Conservation (phyloP, 2,329 filamentous ascomycete genomes). For the Penicillium sp. region DNA sequence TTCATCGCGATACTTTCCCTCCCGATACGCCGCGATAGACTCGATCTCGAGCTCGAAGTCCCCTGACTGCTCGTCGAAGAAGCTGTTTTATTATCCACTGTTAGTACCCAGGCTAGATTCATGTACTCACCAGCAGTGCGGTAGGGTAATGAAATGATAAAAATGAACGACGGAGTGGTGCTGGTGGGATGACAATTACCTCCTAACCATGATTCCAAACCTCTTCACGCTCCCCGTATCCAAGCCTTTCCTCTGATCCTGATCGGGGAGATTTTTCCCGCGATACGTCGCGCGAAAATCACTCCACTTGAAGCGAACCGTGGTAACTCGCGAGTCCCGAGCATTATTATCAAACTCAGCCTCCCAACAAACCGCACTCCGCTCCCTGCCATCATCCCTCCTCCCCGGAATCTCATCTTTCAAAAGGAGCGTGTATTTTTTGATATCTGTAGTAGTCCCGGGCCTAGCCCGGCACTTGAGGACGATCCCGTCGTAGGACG, state of each 20-base stretch:
- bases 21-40: constrained; percentile 57
- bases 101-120: constrained; percentile 6
- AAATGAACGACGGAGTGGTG: background rate
- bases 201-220: constrained; percentile 79
- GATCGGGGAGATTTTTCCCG: constrained; percentile 67
- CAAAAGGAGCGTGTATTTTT: constrained; percentile 74
- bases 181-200: constrained; percentile 54
- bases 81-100: constrained; percentile 55
- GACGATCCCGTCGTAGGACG: constrained; percentile 64
- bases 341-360: constrained; percentile 60
- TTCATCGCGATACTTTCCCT: background rate
- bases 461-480: constrained; percentile 36
- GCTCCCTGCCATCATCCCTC: constrained; percentile 67
- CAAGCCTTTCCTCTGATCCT: constrained; percentile 52
- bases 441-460: constrained; percentile 40
- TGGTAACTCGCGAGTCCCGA: constrained; percentile 28
- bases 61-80: constrained; percentile 75
- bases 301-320: constrained; percentile 65
- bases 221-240: constrained; percentile 66
- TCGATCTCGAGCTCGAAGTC: constrained; percentile 64
- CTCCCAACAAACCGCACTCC: constrained; percentile 75
- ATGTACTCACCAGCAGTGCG: background rate
- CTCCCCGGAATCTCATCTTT: constrained; percentile 70
- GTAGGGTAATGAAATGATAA: background rate
- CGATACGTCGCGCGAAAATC: constrained; percentile 75